Conservation (phyloP, 495 filamentous ascomycete genomes). For the Neurospora hispaniola region DNA sequence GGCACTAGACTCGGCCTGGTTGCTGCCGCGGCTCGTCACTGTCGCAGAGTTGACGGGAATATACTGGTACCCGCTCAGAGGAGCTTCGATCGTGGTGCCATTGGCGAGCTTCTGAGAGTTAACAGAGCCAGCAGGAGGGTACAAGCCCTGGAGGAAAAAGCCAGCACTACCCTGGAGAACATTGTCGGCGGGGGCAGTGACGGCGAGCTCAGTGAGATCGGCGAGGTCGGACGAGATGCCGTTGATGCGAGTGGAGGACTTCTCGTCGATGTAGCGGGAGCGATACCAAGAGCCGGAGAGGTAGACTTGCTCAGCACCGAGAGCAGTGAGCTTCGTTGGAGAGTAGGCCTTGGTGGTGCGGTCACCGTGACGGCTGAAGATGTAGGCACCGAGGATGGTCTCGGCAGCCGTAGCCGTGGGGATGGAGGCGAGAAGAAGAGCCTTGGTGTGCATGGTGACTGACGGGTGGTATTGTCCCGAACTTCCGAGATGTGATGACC, state of each 20-base stretch:
- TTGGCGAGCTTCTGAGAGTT: conserved; percentile 47
- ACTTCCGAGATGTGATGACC: not conserved
- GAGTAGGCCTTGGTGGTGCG: conserved; percentile 49
- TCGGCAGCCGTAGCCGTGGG: conserved; percentile 34
- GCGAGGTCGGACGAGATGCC: conserved; percentile 42
- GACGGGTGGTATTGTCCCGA: not conserved
- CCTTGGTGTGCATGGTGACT: conserved; percentile 1
- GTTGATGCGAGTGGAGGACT: conserved; percentile 26
- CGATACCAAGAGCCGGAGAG: conserved; percentile 52
- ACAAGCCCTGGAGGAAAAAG: conserved; percentile 73
- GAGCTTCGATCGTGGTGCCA: conserved; percentile 43
- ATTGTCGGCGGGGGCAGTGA: conserved; percentile 48
- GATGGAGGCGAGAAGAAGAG: conserved; percentile 22
- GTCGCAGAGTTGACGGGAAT: conserved; percentile 46
- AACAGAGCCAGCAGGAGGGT: conserved; percentile 53
- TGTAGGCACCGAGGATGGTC: conserved; percentile 56
- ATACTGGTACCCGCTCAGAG: conserved; percentile 68
- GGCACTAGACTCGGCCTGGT: conserved; percentile 47
- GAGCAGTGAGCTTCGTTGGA: conserved; percentile 48
- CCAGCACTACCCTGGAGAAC: conserved; percentile 60
- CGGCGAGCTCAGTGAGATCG: conserved; percentile 50
- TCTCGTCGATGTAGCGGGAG: conserved; percentile 41
- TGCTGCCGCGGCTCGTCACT: conserved; percentile 22
- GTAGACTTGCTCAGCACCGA: conserved; percentile 59
- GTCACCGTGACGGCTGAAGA: conserved; percentile 67